phyloP scores from a whole-genome alignment of 768 basidiomycete species.

The Hericium erinaceus region DNA sequence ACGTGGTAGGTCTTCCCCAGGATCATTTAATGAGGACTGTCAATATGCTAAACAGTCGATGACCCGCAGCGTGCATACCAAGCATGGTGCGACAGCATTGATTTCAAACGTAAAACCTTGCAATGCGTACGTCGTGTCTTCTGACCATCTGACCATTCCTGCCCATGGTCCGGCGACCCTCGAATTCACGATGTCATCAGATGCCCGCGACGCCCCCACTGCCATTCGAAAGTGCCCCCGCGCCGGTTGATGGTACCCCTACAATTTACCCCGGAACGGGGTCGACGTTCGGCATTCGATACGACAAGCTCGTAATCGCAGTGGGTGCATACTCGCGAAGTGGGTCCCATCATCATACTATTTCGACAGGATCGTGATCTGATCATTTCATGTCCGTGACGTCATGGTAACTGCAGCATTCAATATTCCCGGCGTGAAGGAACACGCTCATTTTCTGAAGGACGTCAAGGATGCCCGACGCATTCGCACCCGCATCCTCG shows the following conservation, averaged over 20 bases:
- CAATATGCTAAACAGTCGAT: no score
- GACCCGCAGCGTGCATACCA: conserved; percentile 47
- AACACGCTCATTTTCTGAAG: conserved; percentile 76
- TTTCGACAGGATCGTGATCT: not conserved
- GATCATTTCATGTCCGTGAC: not conserved
- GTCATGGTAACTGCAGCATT: conserved; percentile 36
- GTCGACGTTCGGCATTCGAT: conserved; percentile 21
- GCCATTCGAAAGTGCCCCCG: conserved; percentile 19
- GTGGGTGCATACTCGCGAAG: conserved; percentile 85
- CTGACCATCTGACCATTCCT: no score
- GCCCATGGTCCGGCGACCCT: no score
- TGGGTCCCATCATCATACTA: conserved; percentile 17
- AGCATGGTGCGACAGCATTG: conserved; percentile 70
- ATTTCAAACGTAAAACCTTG: conserved; percentile 50
- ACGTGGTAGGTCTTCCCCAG: conserved; percentile 33
- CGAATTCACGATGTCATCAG: conserved; percentile 21
- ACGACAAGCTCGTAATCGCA: conserved; percentile 78
- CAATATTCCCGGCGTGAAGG: conserved; percentile 67
- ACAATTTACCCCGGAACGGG: conserved; percentile 16
- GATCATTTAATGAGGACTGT: not conserved
- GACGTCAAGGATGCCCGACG: conserved; percentile 66
- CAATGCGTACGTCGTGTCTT: conserved; percentile 42
- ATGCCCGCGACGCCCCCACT: conserved; percentile 52
- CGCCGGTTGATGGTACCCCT: conserved; percentile 11
- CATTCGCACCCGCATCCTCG: conserved; percentile 65